phyloP scores from a whole-genome alignment of 176 grass and related monocot genomes.

The Bothriochloa decipiens region DNA sequence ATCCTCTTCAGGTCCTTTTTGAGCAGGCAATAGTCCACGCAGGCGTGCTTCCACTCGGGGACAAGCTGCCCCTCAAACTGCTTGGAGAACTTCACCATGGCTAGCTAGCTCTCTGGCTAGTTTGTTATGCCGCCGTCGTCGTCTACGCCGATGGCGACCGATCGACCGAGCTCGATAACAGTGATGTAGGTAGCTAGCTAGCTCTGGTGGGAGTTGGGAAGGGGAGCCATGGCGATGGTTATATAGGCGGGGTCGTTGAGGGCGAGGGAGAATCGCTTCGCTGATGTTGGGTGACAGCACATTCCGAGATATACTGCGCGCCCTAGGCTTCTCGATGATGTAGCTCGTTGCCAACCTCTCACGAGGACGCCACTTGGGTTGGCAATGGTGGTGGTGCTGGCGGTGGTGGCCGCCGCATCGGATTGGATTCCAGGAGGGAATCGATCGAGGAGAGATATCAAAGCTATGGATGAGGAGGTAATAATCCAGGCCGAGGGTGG shows the following conservation, averaged over 20 bases:
- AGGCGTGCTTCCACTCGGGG: conserved; percentile 92
- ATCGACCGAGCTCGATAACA: background rate
- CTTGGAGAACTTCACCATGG: conserved; percentile 90
- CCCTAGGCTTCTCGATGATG: conserved; percentile 48
- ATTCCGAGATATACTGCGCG: conserved; percentile 76
- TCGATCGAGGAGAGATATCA: background rate
- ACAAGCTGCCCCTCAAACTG: conserved; percentile 85
- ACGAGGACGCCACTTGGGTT: conserved; percentile 38
- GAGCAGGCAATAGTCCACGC: conserved; percentile 79
- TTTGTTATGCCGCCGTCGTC: background rate
- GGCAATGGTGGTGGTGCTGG: conserved; percentile 14
- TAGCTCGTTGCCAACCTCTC: conserved; percentile 42
- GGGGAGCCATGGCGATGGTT: conserved; percentile 39
- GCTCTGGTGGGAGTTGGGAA: conserved; percentile 44
- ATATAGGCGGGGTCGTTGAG: conserved; percentile 53
- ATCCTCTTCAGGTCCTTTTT: conserved; percentile 81
- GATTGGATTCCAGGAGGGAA: conserved; percentile 3
- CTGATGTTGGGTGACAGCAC: conserved; percentile 66
- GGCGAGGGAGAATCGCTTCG: conserved; percentile 40
- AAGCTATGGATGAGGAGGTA: background rate
- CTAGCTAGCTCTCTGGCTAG: no score
- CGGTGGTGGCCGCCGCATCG: conserved; percentile 27
- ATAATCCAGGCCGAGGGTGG: conserved; percentile 7
- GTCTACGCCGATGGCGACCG: background rate
- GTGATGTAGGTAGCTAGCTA: background rate